A percentile compares a stretch with the other conserved stretches of the same genome.
phyloP scores from a whole-genome alignment of 1,284 basidiomycete genomes.

The Tylopilus sp. region DNA sequence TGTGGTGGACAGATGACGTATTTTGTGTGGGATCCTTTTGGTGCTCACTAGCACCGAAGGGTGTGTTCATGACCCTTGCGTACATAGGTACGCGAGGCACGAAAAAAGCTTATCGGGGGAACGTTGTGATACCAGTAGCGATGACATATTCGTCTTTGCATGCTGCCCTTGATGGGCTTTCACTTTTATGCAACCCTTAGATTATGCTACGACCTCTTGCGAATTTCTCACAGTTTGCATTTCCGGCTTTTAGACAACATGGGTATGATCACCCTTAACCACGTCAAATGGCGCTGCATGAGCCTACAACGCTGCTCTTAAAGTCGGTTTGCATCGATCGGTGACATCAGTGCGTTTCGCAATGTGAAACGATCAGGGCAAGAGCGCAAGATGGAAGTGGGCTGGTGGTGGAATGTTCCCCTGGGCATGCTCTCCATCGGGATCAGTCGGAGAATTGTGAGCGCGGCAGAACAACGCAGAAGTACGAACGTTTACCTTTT shows the following conservation, averaged over 20 bases:
- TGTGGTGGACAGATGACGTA: no score
- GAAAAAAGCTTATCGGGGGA: no score
- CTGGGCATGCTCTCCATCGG: constrained; percentile 18
- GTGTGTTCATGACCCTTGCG: no score
- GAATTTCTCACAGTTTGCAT: no score
- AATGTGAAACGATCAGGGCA: constrained; percentile 17
- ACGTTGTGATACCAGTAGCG: no score
- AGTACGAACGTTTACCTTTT: neutral
- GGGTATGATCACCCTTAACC: constrained; percentile 11
- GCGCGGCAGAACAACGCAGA: neutral
- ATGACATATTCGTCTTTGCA: no score
- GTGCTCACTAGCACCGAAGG: no score
- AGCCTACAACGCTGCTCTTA: constrained; percentile 9
- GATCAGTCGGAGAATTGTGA: neutral
- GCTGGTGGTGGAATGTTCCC: constrained; percentile 16
- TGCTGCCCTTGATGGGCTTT: no score
- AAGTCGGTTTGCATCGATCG: constrained; percentile 11
- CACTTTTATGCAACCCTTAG: no score
- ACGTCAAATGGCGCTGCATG: constrained; percentile 6
- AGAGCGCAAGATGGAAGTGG: constrained; percentile 20
- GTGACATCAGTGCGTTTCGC: constrained; percentile 3
- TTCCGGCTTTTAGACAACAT: neutral
- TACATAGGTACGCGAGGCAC: no score
- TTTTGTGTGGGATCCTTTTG: no score
- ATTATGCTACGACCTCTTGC: no score